A percentile compares a stretch with the other conserved stretches of the same genome.
Evolutionary conservation across 2,329 filamentous ascomycete species (phyloP).

Genomic region (Epichloe festucae): DNA sequence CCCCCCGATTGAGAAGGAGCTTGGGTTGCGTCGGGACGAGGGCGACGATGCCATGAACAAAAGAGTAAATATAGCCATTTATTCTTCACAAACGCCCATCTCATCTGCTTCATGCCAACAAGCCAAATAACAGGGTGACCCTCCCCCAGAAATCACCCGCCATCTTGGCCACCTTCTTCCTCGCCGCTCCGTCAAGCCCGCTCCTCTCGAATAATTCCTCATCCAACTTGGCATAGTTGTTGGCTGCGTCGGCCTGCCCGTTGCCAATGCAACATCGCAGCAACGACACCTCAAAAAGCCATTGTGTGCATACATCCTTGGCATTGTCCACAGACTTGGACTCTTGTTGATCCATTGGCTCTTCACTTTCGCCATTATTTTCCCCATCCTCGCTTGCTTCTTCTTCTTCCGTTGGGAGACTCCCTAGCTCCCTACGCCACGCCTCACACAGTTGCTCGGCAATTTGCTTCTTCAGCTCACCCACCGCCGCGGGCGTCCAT

Average conservation of each 20-base stretch:
- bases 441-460: slow-evolving; percentile 33
- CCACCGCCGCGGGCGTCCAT: slow-evolving; percentile 62
- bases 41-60: too few relatives aligned
- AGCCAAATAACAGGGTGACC: slow-evolving; percentile 68
- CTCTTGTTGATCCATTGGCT: too few relatives aligned
- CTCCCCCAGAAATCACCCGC: slow-evolving; percentile 73
- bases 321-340: slow-evolving; percentile 13
- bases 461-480: slow-evolving; percentile 46
- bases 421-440: slow-evolving; percentile 33
- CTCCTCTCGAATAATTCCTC: slow-evolving; percentile 30
- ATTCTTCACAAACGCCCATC: neutral
- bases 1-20: too few relatives aligned
- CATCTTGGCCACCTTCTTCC: slow-evolving; percentile 44
- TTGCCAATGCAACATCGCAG: slow-evolving; percentile 33
- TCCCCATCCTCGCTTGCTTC: neutral
- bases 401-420: slow-evolving; percentile 7
- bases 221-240: slow-evolving; percentile 30
- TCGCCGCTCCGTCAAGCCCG: slow-evolving; percentile 35
- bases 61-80: neutral
- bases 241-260: slow-evolving; percentile 10
- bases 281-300: slow-evolving; percentile 46
- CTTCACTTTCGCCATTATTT: neutral
- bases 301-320: slow-evolving; percentile 42
- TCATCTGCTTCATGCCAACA: slow-evolving; percentile 38
- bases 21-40: too few relatives aligned